These are phyloP conservation scores for Lactifluus hygrophoroides DNA, from an alignment of 768 basidiomycete genomes.

Conservation along the genomic window DNA sequence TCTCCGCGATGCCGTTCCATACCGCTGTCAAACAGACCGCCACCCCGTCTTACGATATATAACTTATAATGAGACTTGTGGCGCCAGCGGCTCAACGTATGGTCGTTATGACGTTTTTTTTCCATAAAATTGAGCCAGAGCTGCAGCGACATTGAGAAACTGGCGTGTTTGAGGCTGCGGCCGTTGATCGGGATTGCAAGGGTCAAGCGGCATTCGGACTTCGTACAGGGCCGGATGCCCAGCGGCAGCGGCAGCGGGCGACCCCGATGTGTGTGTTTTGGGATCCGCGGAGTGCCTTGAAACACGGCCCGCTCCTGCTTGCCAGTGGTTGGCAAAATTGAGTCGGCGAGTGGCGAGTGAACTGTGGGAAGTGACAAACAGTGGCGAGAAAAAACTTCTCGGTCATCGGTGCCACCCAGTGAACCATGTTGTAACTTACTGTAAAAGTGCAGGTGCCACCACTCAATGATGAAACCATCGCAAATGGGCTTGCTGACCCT, in stretches of 20 bases:
- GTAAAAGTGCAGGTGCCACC: too few species aligned
- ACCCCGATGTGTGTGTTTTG: too few species aligned
- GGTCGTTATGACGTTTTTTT: neutral
- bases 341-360: neutral
- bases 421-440: too few species aligned
- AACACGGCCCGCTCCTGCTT: slow-evolving; percentile 7
- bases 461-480: neutral
- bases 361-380: neutral
- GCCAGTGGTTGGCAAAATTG: neutral
- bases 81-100: neutral
- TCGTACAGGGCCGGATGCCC: neutral
- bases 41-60: neutral
- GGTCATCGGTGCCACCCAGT: neutral
- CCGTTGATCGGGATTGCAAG: neutral
- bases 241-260: neutral
- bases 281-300: slow-evolving; percentile 12
- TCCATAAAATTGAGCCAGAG: neutral
- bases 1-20: neutral
- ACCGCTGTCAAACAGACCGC: neutral
- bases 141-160: neutral
- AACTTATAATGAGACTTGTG: neutral
- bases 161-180: neutral
- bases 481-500: slow-evolving; percentile 1
- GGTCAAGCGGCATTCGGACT: neutral
- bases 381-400: neutral